Evolutionary conservation across 441 rosid species (phyloP).

Genomic region (Adansonia madagascariensis): DNA sequence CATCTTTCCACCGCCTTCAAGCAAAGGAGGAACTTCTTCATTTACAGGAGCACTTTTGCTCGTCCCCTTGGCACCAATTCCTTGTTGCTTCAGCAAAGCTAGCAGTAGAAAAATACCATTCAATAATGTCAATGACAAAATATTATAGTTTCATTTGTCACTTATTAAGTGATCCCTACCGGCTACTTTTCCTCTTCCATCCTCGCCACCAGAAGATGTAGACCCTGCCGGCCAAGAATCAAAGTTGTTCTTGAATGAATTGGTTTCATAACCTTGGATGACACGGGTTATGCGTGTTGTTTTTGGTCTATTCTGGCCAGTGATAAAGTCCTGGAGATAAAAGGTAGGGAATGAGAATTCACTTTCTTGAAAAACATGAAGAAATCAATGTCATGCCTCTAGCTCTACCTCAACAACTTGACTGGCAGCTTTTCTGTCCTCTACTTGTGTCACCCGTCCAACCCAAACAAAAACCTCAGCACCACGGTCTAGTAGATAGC

Average conservation of each 20-base stretch:
- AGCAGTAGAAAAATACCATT: constrained; percentile 34
- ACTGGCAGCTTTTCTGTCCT: constrained; percentile 90
- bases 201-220: constrained; percentile 77
- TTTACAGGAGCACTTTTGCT: constrained; percentile 71
- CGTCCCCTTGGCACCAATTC: constrained; percentile 85
- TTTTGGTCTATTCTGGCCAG: constrained; percentile 85
- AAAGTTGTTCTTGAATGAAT: constrained; percentile 89
- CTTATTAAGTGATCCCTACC: constrained; percentile 49
- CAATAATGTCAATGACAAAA: constrained; percentile 34
- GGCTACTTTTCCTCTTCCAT: constrained; percentile 99
- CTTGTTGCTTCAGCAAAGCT: constrained; percentile 99
- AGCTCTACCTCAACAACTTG: constrained; percentile 88
- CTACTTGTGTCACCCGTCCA: constrained; percentile 95
- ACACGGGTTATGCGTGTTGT: constrained; percentile 75
- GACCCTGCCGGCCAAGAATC: constrained; percentile 97
- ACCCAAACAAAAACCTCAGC: constrained; percentile 91
- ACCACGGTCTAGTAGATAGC: constrained; percentile 90
- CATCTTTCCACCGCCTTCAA: constrained; percentile 96
- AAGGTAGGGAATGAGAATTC: constrained; percentile 28
- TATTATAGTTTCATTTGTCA: constrained; percentile 24
- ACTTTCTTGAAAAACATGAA: constrained; percentile 30
- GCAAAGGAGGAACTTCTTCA: constrained; percentile 97
- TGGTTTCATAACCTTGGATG: constrained; percentile 95
- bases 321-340: constrained; percentile 71
- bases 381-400: constrained; percentile 29